Percentiles rank a stretch among this genome's conserved stretches.
phyloP scores from a whole-genome alignment of 192 early-diverging fungal genomes.

The Anaeromyces robustus region DNA sequence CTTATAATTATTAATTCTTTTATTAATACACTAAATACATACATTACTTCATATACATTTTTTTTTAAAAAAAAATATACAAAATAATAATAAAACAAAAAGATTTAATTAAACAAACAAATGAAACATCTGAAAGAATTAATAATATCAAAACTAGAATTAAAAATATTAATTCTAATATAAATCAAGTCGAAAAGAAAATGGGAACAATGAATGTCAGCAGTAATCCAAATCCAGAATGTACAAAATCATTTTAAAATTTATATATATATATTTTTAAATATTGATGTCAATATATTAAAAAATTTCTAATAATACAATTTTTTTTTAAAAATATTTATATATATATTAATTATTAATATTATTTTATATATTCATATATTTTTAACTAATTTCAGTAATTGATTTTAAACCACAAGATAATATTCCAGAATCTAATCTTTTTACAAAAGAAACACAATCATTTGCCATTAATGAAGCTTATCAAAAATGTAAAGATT shows the following conservation, averaged over 20 bases:
- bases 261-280: too few species aligned
- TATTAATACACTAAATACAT: too few species aligned
- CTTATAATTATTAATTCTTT: too few species aligned
- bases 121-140: neutral
- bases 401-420: neutral
- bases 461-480: neutral
- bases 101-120: neutral
- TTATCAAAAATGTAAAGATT: neutral
- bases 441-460: neutral
- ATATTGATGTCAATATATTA: too few species aligned
- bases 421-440: neutral
- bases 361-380: too few species aligned
- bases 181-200: neutral
- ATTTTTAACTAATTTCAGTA: too few species aligned
- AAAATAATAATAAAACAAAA: too few species aligned
- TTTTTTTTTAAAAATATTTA: too few species aligned
- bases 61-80: too few species aligned
- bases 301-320: too few species aligned
- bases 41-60: too few species aligned
- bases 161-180: neutral
- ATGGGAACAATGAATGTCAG: neutral
- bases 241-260: neutral
- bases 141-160: neutral
- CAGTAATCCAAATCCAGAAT: neutral
- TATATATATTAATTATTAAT: too few species aligned